Conservation (phyloP, 2,329 filamentous ascomycete genomes). For the Aschersonia sp. region DNA sequence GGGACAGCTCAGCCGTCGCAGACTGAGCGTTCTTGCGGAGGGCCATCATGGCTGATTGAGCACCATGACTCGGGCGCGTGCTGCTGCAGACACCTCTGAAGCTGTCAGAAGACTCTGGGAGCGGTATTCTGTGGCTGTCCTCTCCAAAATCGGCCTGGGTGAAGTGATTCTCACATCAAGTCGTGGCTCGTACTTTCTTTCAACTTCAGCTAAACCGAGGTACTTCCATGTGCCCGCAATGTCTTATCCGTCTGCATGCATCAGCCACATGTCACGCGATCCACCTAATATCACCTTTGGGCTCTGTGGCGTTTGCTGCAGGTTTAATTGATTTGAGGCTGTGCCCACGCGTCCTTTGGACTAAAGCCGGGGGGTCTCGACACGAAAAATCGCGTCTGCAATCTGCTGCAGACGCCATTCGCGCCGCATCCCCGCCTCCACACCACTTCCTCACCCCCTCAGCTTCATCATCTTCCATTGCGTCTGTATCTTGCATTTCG, state of each 20-base stretch:
- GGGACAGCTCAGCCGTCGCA: slow-evolving; percentile 66
- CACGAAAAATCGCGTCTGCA: slow-evolving; percentile 20
- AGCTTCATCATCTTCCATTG: too few relatives aligned
- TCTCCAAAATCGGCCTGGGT: too few relatives aligned
- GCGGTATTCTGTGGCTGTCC: too few relatives aligned
- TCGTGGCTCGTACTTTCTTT: too few relatives aligned
- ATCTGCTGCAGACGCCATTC: background rate
- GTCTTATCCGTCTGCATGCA: background rate
- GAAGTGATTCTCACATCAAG: too few relatives aligned
- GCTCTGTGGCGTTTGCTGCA: background rate
- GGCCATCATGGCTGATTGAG: slow-evolving; percentile 21
- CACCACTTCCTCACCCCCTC: background rate
- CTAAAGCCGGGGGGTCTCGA: slow-evolving; percentile 3
- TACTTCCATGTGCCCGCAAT: slow-evolving; percentile 17
- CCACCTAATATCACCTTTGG: too few relatives aligned
- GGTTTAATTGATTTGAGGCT: slow-evolving; percentile 10
- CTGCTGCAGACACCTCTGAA: background rate
- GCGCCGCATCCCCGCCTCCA: background rate
- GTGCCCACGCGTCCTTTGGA: slow-evolving; percentile 7
- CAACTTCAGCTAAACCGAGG: slow-evolving; percentile 13
- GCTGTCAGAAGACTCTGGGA: background rate
- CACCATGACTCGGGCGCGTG: background rate
- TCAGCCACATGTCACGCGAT: background rate
- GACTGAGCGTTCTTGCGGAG: slow-evolving; percentile 42
- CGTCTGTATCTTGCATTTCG: too few relatives aligned